Evolutionary conservation across 306 rosid species (phyloP).

Genomic region (Cucurbita ficifolia): DNA sequence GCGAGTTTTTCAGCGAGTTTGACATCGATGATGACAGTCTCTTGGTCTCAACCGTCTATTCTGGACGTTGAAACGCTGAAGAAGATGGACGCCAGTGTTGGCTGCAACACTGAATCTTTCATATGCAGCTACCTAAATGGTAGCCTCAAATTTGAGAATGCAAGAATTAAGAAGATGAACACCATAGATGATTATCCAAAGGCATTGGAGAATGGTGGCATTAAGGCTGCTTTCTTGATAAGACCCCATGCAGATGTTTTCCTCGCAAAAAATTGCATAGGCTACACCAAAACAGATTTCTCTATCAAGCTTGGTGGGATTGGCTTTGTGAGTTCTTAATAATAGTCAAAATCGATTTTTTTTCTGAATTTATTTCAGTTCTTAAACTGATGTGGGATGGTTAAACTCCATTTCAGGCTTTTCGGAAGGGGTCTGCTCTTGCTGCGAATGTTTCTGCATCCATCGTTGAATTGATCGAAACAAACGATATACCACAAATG

Average conservation of each 20-base stretch:
- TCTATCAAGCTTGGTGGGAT: constrained; percentile 32
- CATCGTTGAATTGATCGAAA: constrained; percentile 16
- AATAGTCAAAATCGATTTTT: neutral
- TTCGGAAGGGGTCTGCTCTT: constrained; percentile 20
- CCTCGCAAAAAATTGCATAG: constrained; percentile 35
- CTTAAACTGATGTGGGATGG: neutral
- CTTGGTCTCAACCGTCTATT: constrained; percentile 33
- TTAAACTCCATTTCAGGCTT: constrained; percentile 9
- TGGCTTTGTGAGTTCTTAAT: constrained; percentile 32
- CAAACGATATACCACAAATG: constrained; percentile 14
- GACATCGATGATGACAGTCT: constrained; percentile 35
- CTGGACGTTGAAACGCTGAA: constrained; percentile 19
- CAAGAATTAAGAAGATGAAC: constrained; percentile 20
- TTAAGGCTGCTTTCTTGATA: constrained; percentile 50
- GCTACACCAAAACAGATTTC: constrained; percentile 18
- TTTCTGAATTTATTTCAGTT: neutral
- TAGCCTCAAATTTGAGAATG: constrained; percentile 10
- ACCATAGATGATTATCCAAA: constrained; percentile 28
- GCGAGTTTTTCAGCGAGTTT: constrained; percentile 46
- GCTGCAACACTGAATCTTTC: constrained; percentile 41
- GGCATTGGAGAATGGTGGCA: constrained; percentile 29
- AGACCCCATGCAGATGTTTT: constrained; percentile 46
- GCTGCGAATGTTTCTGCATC: constrained; percentile 19
- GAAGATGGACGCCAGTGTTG: constrained; percentile 17
- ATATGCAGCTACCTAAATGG: constrained; percentile 21